Evolutionary conservation across 306 rosid species (phyloP).

Genomic region (Vigna angularis): DNA sequence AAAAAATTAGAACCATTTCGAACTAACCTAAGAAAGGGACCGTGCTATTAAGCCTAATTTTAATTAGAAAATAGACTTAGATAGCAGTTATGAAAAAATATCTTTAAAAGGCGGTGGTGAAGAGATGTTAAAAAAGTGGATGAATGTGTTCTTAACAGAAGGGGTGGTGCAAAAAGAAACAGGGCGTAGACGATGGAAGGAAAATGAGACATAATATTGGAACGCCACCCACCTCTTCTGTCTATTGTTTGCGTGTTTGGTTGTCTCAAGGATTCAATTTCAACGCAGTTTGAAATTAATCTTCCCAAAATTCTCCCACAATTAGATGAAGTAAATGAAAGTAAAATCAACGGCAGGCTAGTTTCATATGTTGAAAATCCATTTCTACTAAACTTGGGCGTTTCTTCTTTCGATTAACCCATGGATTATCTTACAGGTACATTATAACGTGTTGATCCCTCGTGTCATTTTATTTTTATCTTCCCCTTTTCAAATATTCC

Average conservation of each 20-base stretch:
- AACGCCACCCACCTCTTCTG: too few relatives aligned
- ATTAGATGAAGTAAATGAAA: not conserved
- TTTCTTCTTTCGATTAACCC: conserved; percentile 13
- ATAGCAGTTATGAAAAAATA: too few relatives aligned
- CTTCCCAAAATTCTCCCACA: not conserved
- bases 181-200: too few relatives aligned
- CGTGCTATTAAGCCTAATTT: too few relatives aligned
- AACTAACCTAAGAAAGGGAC: too few relatives aligned
- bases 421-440: conserved; percentile 2
- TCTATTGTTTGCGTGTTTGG: not conserved
- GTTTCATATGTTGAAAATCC: not conserved
- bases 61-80: too few relatives aligned
- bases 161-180: too few relatives aligned
- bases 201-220: too few relatives aligned
- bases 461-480: not conserved
- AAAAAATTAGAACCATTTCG: too few relatives aligned
- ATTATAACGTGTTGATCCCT: not conserved
- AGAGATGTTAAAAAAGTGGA: too few relatives aligned
- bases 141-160: too few relatives aligned
- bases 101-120: too few relatives aligned
- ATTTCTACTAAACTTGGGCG: not conserved
- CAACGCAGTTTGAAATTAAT: not conserved
- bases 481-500: conserved; percentile 5
- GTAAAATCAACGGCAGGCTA: not conserved
- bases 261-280: conserved; percentile 4